These are phyloP conservation scores for Aspergillus baeticus DNA, from an alignment of 495 filamentous ascomycete species.

Conservation along the genomic window DNA sequence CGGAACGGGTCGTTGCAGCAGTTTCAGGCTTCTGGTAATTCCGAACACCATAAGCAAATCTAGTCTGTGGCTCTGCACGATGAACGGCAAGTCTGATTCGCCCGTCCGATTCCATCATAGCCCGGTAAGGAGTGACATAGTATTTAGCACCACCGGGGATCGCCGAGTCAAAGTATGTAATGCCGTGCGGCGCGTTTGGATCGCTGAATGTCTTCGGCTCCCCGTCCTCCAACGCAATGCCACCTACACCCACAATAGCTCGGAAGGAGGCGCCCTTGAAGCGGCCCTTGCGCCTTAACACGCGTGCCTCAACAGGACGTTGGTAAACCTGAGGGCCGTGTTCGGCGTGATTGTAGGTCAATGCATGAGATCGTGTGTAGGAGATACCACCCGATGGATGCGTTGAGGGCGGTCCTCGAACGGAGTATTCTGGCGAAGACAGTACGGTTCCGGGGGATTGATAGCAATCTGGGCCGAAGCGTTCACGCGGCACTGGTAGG, in stretches of 20 bases:
- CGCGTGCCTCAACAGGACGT: conserved; percentile 65
- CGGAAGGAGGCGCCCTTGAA: conserved; percentile 33
- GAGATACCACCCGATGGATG: conserved; percentile 91
- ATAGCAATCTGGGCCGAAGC: conserved; percentile 36
- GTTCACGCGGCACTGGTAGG: conserved; percentile 36
- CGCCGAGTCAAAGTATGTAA: conserved; percentile 55
- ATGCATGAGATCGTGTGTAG: conserved; percentile 70
- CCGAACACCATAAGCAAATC: conserved; percentile 50
- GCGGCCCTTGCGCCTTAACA: conserved; percentile 51
- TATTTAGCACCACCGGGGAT: conserved; percentile 66
- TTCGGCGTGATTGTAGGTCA: conserved; percentile 76
- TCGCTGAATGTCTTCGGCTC: conserved; percentile 39
- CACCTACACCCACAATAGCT: conserved; percentile 50
- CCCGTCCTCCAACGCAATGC: conserved; percentile 48
- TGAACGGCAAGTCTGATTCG: conserved; percentile 51
- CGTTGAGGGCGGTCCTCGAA: conserved; percentile 69
- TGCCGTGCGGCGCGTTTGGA: conserved; percentile 31
- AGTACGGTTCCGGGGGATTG: conserved; percentile 37
- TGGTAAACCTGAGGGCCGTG: conserved; percentile 70
- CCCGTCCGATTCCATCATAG: conserved; percentile 59
- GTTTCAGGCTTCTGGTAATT: conserved; percentile 31
- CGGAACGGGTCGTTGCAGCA: conserved; percentile 24
- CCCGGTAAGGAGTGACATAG: conserved; percentile 56
- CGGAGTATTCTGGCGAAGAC: conserved; percentile 49
- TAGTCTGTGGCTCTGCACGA: conserved; percentile 41